These are phyloP conservation scores for Tetraselmis striata DNA, from an alignment of 139 green algal species.

Conservation along the genomic window DNA sequence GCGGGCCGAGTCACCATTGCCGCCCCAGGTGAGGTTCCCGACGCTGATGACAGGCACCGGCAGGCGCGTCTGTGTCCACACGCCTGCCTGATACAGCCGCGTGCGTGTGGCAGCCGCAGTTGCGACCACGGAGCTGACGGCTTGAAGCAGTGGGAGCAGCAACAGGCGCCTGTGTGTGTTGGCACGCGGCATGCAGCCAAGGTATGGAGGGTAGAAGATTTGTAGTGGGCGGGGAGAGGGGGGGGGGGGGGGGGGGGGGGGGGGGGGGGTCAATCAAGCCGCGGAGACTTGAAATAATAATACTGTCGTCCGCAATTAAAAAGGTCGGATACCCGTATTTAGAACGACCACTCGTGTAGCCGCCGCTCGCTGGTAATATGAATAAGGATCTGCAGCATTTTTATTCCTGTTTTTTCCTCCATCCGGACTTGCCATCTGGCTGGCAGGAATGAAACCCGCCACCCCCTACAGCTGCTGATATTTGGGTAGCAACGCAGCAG, in stretches of 20 bases:
- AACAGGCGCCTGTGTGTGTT: background rate
- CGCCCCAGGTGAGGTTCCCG: background rate
- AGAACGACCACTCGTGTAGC: no score
- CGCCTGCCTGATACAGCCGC: background rate
- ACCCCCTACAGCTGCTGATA: no score
- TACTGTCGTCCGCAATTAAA: background rate
- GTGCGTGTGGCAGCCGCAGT: background rate
- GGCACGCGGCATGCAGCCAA: no score
- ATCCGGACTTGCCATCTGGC: no score
- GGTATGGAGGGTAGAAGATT: background rate
- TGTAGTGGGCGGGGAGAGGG: no score
- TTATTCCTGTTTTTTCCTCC: no score
- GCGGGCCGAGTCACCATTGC: background rate
- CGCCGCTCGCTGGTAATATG: no score
- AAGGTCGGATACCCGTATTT: no score
- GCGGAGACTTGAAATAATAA: background rate
- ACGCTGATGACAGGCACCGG: background rate
- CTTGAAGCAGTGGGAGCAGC: background rate
- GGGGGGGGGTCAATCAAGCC: no score
- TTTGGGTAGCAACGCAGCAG: background rate
- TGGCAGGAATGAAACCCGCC: no score
- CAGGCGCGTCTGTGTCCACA: background rate
- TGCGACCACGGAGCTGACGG: background rate
- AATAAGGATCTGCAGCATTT: no score
- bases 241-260: no score